Evolutionary conservation across 208 protist species (phyloP).

Genomic region (Acanthamoeba lenticulata): DNA sequence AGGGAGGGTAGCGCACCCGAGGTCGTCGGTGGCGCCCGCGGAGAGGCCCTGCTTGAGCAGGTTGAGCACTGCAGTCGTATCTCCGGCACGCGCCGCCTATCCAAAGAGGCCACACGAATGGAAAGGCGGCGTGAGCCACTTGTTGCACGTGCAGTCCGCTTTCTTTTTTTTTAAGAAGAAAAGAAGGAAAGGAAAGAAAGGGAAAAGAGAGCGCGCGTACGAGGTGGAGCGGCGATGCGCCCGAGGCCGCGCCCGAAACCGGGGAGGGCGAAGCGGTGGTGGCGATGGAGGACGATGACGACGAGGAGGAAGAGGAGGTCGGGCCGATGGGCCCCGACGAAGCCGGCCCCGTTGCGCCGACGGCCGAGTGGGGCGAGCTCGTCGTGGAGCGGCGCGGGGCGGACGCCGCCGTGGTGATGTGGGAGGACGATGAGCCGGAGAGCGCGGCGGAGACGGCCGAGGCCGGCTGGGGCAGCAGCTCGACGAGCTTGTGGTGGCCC

Average conservation of each 20-base stretch:
- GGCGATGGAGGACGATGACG: not conserved
- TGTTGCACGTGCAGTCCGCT: too few relatives aligned
- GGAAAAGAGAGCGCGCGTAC: not conserved
- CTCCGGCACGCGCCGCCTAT: not conserved
- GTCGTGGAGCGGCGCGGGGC: not conserved
- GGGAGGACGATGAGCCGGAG: not conserved
- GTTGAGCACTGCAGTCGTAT: not conserved
- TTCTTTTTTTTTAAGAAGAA: too few relatives aligned
- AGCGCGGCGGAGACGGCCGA: not conserved
- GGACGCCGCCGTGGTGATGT: not conserved
- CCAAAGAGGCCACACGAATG: not conserved
- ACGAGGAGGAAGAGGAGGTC: not conserved
- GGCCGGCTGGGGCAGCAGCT: not conserved
- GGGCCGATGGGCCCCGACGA: not conserved
- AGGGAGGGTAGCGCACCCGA: not conserved
- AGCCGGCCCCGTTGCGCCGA: not conserved
- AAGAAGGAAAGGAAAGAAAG: not conserved
- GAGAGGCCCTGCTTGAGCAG: not conserved
- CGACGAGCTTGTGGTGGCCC: not conserved
- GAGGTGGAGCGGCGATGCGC: not conserved
- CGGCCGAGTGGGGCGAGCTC: not conserved
- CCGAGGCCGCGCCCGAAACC: not conserved
- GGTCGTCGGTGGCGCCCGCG: not conserved
- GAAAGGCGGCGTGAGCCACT: not conserved
- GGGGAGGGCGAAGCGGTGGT: not conserved